Evolutionary conservation across 176 grass and related monocot species (phyloP), one percentile per base, ranked within the genome.

Genomic region (Hyparrhenia diplandra): DNA sequence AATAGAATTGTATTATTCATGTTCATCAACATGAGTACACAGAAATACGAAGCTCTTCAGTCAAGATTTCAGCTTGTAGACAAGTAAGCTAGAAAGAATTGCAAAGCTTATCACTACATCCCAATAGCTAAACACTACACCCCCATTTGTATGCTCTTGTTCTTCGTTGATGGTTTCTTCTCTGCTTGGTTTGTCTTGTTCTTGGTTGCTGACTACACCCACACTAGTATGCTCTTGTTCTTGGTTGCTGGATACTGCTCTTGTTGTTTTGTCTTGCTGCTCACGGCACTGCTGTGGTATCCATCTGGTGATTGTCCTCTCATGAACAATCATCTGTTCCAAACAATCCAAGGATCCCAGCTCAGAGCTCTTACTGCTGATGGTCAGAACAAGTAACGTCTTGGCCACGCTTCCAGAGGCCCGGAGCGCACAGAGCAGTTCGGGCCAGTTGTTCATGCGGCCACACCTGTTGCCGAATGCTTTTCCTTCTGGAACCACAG

Each of bases 341-440:
- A 92, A 89, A 79, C 76, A 94, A 32, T 84, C 62, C 9, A 31
- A 76, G 9, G 80, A 90, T 54, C 74, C 27, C 61, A 78, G 49
- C 21, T 49, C 82, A 18, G 13, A 73, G 18, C 60, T 47, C 31
- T 42, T 31, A 21, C 40, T 21, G 23, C 34, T 84, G 17, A 97
- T 20, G 5, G 69, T 76, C 12, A 97, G 85, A 71, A 91, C 55
- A 69, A 97, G 80, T 47, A 94, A 63, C 20, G 85, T 86, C 85
- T 97, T 94, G 41, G 92, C 89, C 17, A 97, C 92, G 51, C 82
- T 81, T 21, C 92, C 90, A 65, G 89, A 88, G 16, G 86, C 83
- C 13, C 92, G 73, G 0, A 94, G 73, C 0, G 80, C 58, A 70
- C 92, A 94, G 12, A 90, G 57, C 3, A 97, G 34, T 5, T 92